Conservation (phyloP, 805 yeast species). For the Candida broadrunensis region DNA sequence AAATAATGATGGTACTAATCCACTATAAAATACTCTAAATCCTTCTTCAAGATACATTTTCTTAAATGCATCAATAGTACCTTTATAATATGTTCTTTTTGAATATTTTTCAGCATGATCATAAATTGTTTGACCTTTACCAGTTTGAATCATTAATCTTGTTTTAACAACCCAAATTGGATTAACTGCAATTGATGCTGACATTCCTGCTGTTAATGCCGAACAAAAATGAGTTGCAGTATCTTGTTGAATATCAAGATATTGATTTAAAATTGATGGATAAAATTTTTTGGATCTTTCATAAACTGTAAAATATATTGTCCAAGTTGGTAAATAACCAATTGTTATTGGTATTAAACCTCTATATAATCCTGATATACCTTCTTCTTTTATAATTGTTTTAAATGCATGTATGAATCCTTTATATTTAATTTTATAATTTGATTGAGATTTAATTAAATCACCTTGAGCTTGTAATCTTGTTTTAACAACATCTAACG, state of each 20-base stretch:
- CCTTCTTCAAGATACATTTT: constrained; percentile 84
- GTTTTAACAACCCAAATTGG: constrained; percentile 99
- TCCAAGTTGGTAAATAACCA: constrained; percentile 98
- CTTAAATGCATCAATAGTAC: constrained; percentile 79
- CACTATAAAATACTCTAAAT: constrained; percentile 75
- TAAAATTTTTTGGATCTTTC: constrained; percentile 67
- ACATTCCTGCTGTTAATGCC: constrained; percentile 87
- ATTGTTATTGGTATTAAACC: constrained; percentile 90
- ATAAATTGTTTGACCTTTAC: constrained; percentile 38
- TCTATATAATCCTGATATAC: constrained; percentile 77
- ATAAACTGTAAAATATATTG: constrained; percentile 88
- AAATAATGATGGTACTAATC: constrained; percentile 83
- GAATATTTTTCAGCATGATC: constrained; percentile 7
- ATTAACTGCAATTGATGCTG: constrained; percentile 80
- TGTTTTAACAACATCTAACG: constrained; percentile 93
- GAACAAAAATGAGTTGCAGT: constrained; percentile 44
- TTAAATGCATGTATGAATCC: constrained; percentile 64
- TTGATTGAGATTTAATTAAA: constrained; percentile 16
- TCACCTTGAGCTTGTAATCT: constrained; percentile 88
- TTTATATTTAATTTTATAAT: constrained; percentile 40
- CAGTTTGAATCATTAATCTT: constrained; percentile 83
- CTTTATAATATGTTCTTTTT: constrained; percentile 52
- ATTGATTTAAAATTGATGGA: constrained; percentile 36
- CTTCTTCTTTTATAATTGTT: constrained; percentile 73
- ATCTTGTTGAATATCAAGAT: constrained; percentile 21